Conservation (phyloP, 2,329 filamentous ascomycete genomes). For the Purpureocillium lavendulum region DNA sequence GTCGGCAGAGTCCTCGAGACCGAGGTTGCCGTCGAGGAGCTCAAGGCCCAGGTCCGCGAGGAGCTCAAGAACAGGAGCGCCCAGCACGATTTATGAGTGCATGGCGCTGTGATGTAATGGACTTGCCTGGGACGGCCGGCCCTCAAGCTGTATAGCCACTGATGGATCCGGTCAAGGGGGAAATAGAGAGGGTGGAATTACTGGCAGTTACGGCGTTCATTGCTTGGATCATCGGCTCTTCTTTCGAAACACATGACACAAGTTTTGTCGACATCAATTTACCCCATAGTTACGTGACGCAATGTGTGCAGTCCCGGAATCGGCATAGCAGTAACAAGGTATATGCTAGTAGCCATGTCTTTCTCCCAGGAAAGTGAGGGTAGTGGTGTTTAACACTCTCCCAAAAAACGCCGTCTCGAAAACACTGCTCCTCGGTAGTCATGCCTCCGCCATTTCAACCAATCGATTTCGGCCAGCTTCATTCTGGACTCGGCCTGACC, state of each 20-base stretch:
- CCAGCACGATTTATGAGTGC: not conserved
- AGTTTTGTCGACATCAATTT: not conserved
- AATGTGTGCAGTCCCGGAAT: not conserved
- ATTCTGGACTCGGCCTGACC: no score
- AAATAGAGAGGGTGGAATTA: no score
- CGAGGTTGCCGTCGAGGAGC: constrained; percentile 70
- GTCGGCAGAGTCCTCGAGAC: constrained; percentile 77
- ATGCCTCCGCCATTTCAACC: constrained; percentile 6
- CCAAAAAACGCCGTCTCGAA: constrained; percentile 17
- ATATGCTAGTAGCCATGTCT: constrained; percentile 26
- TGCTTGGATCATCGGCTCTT: no score
- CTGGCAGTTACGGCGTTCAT: not conserved
- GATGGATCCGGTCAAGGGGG: no score
- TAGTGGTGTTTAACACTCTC: constrained; percentile 15
- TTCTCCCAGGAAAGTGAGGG: constrained; percentile 23
- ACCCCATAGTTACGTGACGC: not conserved
- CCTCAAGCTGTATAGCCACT: no score
- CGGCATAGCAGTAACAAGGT: constrained; percentile 16
- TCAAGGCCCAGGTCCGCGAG: constrained; percentile 60
- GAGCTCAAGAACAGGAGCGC: constrained; percentile 35
- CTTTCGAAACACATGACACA: not conserved
- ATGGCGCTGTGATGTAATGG: not conserved
- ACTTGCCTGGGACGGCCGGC: no score
- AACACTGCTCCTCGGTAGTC: not conserved
- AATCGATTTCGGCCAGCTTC: no score